phyloP scores from a whole-genome alignment of 495 filamentous ascomycete genomes.

The Neurospora sp. region DNA sequence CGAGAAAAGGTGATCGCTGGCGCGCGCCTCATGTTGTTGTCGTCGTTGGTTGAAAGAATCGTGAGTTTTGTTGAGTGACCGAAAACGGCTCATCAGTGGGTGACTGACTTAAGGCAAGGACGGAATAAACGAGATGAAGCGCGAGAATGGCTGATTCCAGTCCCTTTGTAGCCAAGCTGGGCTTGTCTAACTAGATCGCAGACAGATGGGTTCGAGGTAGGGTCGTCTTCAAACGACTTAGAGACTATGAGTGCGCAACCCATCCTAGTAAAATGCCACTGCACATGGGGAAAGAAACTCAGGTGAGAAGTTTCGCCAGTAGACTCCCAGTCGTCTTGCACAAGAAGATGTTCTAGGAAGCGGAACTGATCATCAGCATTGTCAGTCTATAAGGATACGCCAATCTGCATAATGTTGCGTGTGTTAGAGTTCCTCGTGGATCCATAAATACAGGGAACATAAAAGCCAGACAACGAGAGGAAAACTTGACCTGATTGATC shows the following conservation, averaged over 20 bases:
- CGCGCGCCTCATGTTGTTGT: not conserved
- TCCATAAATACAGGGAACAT: not conserved
- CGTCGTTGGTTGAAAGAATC: not conserved
- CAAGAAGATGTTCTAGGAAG: not conserved
- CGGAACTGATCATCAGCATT: not conserved
- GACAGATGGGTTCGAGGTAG: not conserved
- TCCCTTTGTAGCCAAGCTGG: not conserved
- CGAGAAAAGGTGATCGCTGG: not conserved
- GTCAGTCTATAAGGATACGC: not conserved
- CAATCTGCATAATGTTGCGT: not conserved
- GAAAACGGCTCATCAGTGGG: not conserved
- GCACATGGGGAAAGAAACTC: not conserved
- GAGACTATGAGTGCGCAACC: not conserved
- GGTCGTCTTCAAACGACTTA: not conserved
- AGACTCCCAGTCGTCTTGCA: not conserved
- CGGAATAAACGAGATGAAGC: not conserved
- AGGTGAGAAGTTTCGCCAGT: not conserved
- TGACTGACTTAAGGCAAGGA: not conserved
- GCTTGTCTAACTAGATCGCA: not conserved
- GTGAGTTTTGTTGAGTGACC: not conserved
- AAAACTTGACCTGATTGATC: not conserved
- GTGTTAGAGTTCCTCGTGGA: not conserved
- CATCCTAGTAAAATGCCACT: not conserved
- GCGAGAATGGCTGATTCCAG: not conserved
- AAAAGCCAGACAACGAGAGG: not conserved